A percentile compares a stretch with the other conserved stretches of the same genome.
Evolutionary conservation across 345 rosid species (phyloP).

Genomic region (Citrus maxima): DNA sequence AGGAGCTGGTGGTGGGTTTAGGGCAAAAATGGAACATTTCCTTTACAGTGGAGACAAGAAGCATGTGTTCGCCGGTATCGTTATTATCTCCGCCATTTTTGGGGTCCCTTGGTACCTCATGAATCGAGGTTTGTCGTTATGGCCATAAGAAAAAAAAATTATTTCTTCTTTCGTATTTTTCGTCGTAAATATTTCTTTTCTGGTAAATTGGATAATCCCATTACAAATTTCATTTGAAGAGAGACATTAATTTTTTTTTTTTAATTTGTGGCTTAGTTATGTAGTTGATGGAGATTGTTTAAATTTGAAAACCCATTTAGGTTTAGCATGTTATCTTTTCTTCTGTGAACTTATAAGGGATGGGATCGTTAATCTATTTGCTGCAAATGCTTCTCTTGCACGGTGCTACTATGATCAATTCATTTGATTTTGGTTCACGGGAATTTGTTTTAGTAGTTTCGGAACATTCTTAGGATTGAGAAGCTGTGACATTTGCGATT

Average conservation of each 20-base stretch:
- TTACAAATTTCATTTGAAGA: not conserved
- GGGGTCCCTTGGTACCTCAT: conserved; percentile 85
- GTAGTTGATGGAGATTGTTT: not conserved
- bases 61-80: conserved; percentile 75
- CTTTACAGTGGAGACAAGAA: conserved; percentile 88
- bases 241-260: too few species aligned
- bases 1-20: conserved; percentile 42
- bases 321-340: not conserved
- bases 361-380: not conserved
- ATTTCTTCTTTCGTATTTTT: not conserved
- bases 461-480: not conserved
- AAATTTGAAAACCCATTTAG: not conserved
- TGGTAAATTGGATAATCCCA: not conserved
- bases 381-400: not conserved
- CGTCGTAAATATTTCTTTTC: not conserved
- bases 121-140: conserved; percentile 56
- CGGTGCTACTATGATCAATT: not conserved
- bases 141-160: not conserved
- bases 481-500: not conserved
- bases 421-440: too few species aligned
- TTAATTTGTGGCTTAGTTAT: not conserved
- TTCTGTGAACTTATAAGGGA: not conserved
- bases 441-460: not conserved
- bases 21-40: conserved; percentile 52
- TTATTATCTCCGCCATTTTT: conserved; percentile 48